These are phyloP conservation scores for Penicillium freii DNA, from an alignment of 2,329 filamentous ascomycete genomes.

Conservation along the genomic window DNA sequence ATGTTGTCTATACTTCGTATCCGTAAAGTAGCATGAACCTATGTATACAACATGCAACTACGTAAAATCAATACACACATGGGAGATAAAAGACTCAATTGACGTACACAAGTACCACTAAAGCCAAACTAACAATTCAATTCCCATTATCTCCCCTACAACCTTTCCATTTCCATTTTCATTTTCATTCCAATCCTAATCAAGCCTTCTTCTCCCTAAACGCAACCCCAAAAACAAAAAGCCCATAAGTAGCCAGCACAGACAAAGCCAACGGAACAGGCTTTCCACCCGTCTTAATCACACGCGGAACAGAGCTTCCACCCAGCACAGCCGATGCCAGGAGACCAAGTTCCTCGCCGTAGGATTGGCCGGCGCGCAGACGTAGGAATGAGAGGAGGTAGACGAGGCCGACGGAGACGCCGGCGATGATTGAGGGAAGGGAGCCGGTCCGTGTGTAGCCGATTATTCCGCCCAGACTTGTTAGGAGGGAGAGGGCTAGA, in stretches of 20 bases:
- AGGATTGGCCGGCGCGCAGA: constrained; percentile 70
- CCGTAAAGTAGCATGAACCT: not conserved
- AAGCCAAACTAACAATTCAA: not conserved
- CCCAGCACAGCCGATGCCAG: constrained; percentile 82
- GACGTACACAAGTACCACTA: not conserved
- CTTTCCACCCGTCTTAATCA: constrained; percentile 73
- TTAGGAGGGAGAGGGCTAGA: constrained; percentile 75
- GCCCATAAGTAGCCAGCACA: constrained; percentile 72
- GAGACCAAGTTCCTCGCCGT: constrained; percentile 85
- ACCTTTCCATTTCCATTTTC: not conserved
- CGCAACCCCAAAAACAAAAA: constrained; percentile 75
- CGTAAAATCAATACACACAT: not conserved
- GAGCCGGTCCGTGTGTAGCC: constrained; percentile 85
- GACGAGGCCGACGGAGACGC: constrained; percentile 73
- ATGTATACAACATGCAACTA: not conserved
- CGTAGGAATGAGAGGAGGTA: constrained; percentile 80
- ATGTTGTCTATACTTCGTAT: not conserved
- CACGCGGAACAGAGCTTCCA: constrained; percentile 80
- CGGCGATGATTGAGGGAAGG: constrained; percentile 80
- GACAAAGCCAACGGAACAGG: constrained; percentile 79
- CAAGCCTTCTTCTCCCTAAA: constrained; percentile 43
- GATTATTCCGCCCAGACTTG: constrained; percentile 80
- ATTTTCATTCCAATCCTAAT: not conserved
- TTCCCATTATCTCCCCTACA: not conserved
- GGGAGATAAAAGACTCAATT: not conserved